Evolutionary conservation across 2,329 filamentous ascomycete genomes (phyloP).

Genomic region (Anisogramma anomala): DNA sequence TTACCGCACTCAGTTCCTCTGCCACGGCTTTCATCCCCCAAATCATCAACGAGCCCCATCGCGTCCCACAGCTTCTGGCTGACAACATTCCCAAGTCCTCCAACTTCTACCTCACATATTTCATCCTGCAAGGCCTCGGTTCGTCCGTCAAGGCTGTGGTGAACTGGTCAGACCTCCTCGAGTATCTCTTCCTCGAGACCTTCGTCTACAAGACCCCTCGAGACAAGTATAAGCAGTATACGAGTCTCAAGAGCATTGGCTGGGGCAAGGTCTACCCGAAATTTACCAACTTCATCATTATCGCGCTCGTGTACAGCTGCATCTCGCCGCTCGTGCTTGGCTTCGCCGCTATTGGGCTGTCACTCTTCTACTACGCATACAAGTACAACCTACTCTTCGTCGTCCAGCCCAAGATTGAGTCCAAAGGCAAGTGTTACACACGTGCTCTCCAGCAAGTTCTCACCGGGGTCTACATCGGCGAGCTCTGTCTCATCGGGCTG

Average conservation of each 20-base stretch:
- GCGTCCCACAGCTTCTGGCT: constrained; percentile 46
- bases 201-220: constrained; percentile 64
- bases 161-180: constrained; percentile 50
- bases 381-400: constrained; percentile 81
- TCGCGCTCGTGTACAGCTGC: constrained; percentile 66
- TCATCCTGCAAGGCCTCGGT: constrained; percentile 18
- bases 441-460: constrained; percentile 80
- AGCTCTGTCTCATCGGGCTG: constrained; percentile 70
- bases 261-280: constrained; percentile 70
- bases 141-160: constrained; percentile 55
- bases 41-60: constrained; percentile 48
- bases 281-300: constrained; percentile 63
- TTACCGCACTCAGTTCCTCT: constrained; percentile 66
- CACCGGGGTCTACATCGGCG: constrained; percentile 67
- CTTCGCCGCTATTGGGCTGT: constrained; percentile 67
- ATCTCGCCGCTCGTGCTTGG: constrained; percentile 74
- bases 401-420: constrained; percentile 65
- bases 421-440: constrained; percentile 77
- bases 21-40: constrained; percentile 49
- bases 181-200: constrained; percentile 46
- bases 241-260: constrained; percentile 52
- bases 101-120: constrained; percentile 56
- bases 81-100: constrained; percentile 56
- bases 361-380: constrained; percentile 72
- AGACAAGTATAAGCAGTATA: constrained; percentile 66